Base-by-base conservation (phyloP, 768 basidiomycete genomes). In the Trametes cinnabarina region DNA sequence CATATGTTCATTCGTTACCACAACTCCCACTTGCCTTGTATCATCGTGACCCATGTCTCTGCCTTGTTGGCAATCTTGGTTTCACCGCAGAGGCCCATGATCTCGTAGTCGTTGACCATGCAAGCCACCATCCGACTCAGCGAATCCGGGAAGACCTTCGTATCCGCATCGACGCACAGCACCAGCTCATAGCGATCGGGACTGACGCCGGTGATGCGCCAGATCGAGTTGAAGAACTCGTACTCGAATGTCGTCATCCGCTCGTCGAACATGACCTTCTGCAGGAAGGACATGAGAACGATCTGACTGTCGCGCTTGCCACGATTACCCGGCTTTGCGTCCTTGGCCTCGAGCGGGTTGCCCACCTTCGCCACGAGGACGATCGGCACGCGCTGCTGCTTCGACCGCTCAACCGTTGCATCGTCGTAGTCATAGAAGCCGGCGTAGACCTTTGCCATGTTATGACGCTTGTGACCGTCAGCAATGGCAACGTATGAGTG, bases 201-300 rank as follows among this genome's bases (percentile, higher is more conserved):
- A 69, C 90, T 90, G 58, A 99, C 86, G 26, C 97, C 97, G 15
- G 95, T 96, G 41, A 85, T 89, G 52, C 96, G 78, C 97, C 97
- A 99, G 19, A 98, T 79, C 51, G 93, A 87, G 74, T 99, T 99
- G 86, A 99, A 99, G 74, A 98, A 98, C 74, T 98, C 97, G 72
- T 98, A 98, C 76, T 98, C 97, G 71, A 99, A 95, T 53, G 92
- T 96, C 60, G 96, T 97, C 96, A 99, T 98, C 51, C 97, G 86
- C 77, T 99, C 97, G 74, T 99, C 97, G 66, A 98, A 98, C 95
- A 99, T 97, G 66, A 98, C 94, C 73, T 97, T 98, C 74, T 99
- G 97, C 70, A 98, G 78, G 81, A 98, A 98, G 19, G 82, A 82
- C 97, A 99, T 99, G 60, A 98, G 78, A 49, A 99, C 89, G 66